Conservation (phyloP, 768 basidiomycete genomes). For the Lentinula sp. region DNA sequence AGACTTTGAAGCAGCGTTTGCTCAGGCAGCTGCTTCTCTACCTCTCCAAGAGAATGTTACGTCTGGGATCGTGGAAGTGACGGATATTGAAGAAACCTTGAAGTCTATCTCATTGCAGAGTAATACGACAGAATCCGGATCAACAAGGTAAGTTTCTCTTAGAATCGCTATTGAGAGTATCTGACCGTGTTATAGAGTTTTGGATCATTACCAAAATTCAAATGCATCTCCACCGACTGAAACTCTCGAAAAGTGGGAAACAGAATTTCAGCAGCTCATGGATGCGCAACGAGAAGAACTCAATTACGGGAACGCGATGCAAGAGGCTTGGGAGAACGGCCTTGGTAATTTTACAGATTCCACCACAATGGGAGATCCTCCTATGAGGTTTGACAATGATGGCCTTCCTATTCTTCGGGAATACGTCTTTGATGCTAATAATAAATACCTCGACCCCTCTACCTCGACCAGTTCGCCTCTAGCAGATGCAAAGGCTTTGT, state of each 20-base stretch:
- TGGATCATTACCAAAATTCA: constrained; percentile 56
- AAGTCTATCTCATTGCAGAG: constrained; percentile 28
- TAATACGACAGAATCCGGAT: constrained; percentile 24
- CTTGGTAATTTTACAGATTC: constrained; percentile 34
- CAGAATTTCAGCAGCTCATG: constrained; percentile 79
- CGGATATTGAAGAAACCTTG: constrained; percentile 32
- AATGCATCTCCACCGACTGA: constrained; percentile 50
- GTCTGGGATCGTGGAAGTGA: constrained; percentile 48
- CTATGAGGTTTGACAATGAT: constrained; percentile 55
- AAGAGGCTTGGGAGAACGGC: constrained; percentile 57
- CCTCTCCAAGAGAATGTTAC: constrained; percentile 30
- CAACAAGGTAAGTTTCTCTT: constrained; percentile 35
- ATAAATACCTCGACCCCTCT: constrained; percentile 58
- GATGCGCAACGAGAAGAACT: constrained; percentile 56
- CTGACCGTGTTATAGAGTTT: constrained; percentile 36
- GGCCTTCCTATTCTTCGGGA: constrained; percentile 69
- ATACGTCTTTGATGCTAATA: constrained; percentile 73
- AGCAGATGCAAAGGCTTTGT: constrained; percentile 67
- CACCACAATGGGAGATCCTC: constrained; percentile 22
- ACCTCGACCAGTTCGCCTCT: constrained; percentile 44
- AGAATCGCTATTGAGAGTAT: background rate
- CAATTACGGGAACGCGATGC: constrained; percentile 57
- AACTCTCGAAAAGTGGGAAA: constrained; percentile 77
- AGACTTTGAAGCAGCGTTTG: constrained; percentile 85
- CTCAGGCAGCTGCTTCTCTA: constrained; percentile 54